Evolutionary conservation across 1,284 basidiomycete species (phyloP).

Genomic region (Boletus putidus): DNA sequence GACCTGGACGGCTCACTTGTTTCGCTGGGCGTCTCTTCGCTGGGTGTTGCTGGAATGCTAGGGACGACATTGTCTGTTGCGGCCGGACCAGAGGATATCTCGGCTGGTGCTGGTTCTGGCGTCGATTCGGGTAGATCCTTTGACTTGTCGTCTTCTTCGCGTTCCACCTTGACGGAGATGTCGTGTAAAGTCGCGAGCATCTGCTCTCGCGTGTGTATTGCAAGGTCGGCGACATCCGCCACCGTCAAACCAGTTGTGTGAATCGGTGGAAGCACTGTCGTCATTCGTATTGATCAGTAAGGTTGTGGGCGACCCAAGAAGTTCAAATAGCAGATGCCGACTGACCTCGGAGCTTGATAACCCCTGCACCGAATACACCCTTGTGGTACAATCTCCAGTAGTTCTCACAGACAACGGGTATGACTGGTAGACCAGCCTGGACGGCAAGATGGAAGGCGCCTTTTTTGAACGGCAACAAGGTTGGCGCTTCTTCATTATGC

Average conservation of each 20-base stretch:
- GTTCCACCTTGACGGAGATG: constrained; percentile 55
- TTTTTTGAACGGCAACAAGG: constrained; percentile 92
- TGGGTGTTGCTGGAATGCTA: constrained; percentile 24
- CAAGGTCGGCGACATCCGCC: constrained; percentile 65
- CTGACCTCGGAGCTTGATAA: constrained; percentile 81
- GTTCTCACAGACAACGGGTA: constrained; percentile 93
- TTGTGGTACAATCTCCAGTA: constrained; percentile 85
- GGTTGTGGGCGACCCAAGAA: background rate
- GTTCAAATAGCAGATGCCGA: constrained; percentile 11
- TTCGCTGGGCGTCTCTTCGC: constrained; percentile 35
- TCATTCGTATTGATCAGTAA: constrained; percentile 18
- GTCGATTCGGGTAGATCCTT: constrained; percentile 22
- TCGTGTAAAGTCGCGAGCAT: constrained; percentile 73
- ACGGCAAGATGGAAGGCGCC: constrained; percentile 97
- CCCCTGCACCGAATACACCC: constrained; percentile 77
- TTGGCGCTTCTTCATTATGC: constrained; percentile 62
- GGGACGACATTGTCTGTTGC: constrained; percentile 10
- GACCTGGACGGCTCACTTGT: constrained; percentile 29
- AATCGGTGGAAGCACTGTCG: constrained; percentile 74
- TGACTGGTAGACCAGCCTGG: constrained; percentile 84
- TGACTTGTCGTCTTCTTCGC: constrained; percentile 22
- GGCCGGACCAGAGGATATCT: constrained; percentile 1
- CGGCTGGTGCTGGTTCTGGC: constrained; percentile 9
- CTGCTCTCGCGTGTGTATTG: constrained; percentile 60
- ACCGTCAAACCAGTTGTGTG: constrained; percentile 66